Evolutionary conservation across 805 yeast species (phyloP), one percentile per base, ranked within the genome.

Genomic region (Martiniozyma abietophila): DNA sequence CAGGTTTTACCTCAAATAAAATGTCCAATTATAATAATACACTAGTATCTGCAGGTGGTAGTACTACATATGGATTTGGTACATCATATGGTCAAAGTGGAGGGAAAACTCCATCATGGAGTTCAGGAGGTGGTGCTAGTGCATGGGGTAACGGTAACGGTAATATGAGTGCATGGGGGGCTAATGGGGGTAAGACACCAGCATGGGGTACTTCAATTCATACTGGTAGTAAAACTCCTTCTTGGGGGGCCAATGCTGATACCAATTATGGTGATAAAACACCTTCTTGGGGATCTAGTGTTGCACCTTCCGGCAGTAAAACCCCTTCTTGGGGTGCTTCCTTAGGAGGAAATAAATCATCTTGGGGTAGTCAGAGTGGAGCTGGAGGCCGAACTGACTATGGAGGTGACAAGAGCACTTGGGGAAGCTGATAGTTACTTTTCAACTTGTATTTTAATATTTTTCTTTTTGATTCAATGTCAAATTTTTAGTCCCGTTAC

Each of bases 161-260:
- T 2, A 61, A 51, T 42, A 66, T 74, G 8, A 75, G 80, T 2
- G 64, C 76, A 2, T 72, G 82, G 80, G 50, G 51, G 19, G 36
- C 53, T 9, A 27, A 33, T 19, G 47, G 50, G 27, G 48, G 48
- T 25, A 45, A 34, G 35, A 50, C 56, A 3, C 62, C 58, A 8
- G 38, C 50, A 11, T 49, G 59, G 51, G 32, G 32, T 8, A 16
- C 29, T 4, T 27, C 24, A n/a, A 27, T 17, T 20, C 6, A 18
- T n/a, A 51, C 51, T 3, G 26, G 31, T 9, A 31, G 32, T 26
- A 56, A 56, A 32, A 49, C 59, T 10, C 55, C 56, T 27, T 52
- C 55, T 43, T 45, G 64, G 62, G 52, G 63, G 6, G 65, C 65
- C 19, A 54, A 49, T 12, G 52, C 72, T 8, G n/a, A n/a, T n/a